phyloP scores from a whole-genome alignment of 371 early-diverging fungal genomes.

The Rhizoclosmatium hyalinum region DNA sequence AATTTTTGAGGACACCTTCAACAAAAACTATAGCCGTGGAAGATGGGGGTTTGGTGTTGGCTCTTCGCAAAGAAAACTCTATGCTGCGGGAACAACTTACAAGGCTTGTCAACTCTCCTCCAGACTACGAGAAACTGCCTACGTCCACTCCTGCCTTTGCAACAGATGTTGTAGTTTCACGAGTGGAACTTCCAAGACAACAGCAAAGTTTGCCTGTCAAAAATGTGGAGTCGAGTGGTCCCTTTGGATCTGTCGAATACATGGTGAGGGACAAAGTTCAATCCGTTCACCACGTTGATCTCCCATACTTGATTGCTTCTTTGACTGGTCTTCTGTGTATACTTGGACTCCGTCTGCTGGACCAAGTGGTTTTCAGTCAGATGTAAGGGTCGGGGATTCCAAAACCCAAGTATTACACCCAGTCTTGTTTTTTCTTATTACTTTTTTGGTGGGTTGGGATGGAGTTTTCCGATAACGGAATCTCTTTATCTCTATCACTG shows the following conservation, averaged over 20 bases:
- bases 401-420: too few relatives aligned
- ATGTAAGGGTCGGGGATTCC: neutral
- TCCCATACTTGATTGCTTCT: slow-evolving; percentile 32
- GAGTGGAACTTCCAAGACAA: slow-evolving; percentile 5
- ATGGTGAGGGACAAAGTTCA: slow-evolving; percentile 28
- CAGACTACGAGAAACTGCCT: neutral
- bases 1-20: slow-evolving; percentile 34
- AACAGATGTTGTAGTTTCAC: neutral
- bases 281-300: slow-evolving; percentile 14
- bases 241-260: slow-evolving; percentile 19
- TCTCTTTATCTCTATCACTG: neutral
- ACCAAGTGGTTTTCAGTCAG: slow-evolving; percentile 20
- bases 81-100: slow-evolving; percentile 64
- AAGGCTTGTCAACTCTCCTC: slow-evolving; percentile 12
- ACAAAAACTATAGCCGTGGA: slow-evolving; percentile 34
- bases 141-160: neutral
- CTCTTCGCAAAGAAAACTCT: slow-evolving; percentile 66
- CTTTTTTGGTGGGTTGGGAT: slow-evolving; percentile 10
- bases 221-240: neutral
- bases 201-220: neutral
- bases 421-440: slow-evolving; percentile 5
- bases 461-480: neutral
- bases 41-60: slow-evolving; percentile 37
- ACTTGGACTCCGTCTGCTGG: slow-evolving; percentile 25
- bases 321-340: slow-evolving; percentile 27